phyloP scores from a whole-genome alignment of 371 early-diverging fungal genomes.

The Chytridiales sp. region DNA sequence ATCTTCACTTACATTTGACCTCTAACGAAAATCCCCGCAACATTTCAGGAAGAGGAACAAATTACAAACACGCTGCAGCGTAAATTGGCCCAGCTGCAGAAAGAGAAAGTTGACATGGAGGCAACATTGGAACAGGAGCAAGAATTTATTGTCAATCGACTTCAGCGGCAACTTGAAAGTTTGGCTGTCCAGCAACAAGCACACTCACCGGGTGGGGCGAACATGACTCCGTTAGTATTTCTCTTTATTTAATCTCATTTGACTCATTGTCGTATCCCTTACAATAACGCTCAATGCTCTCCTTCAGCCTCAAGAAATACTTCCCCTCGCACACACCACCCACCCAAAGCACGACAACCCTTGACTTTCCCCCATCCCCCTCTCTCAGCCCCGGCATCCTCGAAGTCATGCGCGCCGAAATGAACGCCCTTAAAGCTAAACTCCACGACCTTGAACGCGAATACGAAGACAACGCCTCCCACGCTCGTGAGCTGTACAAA shows the following conservation, averaged over 20 bases:
- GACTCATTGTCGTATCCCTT: too few species aligned
- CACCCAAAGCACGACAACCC: too few species aligned
- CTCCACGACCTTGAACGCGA: conserved; percentile 9
- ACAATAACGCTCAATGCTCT: too few species aligned
- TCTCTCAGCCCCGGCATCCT: conserved; percentile 10
- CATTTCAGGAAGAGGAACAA: conserved; percentile 32
- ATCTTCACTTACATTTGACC: not conserved
- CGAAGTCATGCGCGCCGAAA: conserved; percentile 10
- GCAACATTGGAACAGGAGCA: conserved; percentile 40
- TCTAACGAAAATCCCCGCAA: not conserved
- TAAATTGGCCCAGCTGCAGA: conserved; percentile 37
- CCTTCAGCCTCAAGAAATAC: conserved; percentile 3
- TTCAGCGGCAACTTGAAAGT: conserved; percentile 26
- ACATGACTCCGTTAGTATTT: too few species aligned
- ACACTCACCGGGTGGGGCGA: too few species aligned
- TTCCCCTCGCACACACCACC: conserved; percentile 14
- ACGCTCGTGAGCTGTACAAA: conserved; percentile 3
- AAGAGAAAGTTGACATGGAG: conserved; percentile 45
- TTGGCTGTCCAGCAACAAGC: too few species aligned
- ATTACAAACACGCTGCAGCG: conserved; percentile 41
- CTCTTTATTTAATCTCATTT: too few species aligned
- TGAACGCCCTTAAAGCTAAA: conserved; percentile 1
- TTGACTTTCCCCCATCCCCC: conserved; percentile 12
- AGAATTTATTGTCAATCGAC: conserved; percentile 42
- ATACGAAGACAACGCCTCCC: conserved; percentile 4